phyloP scores from a whole-genome alignment of 2,329 filamentous ascomycete species.

The Arthrobotrys pseudoclavata region DNA sequence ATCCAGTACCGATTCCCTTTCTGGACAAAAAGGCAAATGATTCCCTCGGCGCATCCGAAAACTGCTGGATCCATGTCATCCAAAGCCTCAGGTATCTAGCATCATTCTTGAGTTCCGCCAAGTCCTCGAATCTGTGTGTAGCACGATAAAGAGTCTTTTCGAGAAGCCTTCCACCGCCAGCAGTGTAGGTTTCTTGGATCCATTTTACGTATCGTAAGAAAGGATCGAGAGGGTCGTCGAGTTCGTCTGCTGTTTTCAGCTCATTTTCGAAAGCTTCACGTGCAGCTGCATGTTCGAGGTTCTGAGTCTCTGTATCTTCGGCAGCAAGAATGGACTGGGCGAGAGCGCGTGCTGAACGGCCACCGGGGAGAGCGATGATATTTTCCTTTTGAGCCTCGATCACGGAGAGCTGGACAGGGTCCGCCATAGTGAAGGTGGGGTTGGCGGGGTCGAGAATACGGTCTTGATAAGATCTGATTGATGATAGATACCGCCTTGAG shows the following conservation, averaged over 20 bases:
- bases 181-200: slow-evolving; percentile 95
- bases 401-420: slow-evolving; percentile 65
- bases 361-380: slow-evolving; percentile 91
- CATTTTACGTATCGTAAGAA: slow-evolving; percentile 98
- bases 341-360: slow-evolving; percentile 88
- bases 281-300: slow-evolving; percentile 73
- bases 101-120: slow-evolving; percentile 92
- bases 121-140: slow-evolving; percentile 88
- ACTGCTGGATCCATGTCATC: slow-evolving; percentile 93
- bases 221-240: slow-evolving; percentile 93
- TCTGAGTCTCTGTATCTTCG: slow-evolving; percentile 67
- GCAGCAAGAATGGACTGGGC: slow-evolving; percentile 67
- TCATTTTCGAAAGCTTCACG: slow-evolving; percentile 73
- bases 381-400: slow-evolving; percentile 99
- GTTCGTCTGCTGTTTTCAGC: slow-evolving; percentile 83
- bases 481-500: not conserved
- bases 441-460: slow-evolving; percentile 29
- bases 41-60: slow-evolving; percentile 92
- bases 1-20: slow-evolving; percentile 84
- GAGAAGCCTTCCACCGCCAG: slow-evolving; percentile 90
- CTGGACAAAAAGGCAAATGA: slow-evolving; percentile 91
- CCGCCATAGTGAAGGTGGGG: slow-evolving; percentile 65
- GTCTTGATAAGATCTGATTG: slow-evolving; percentile 10
- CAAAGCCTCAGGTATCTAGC: slow-evolving; percentile 92
- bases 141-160: slow-evolving; percentile 92